Evolutionary conservation across 73 alveolate genomes (phyloP).

Genomic region (Tetrahymena malaccensis): DNA sequence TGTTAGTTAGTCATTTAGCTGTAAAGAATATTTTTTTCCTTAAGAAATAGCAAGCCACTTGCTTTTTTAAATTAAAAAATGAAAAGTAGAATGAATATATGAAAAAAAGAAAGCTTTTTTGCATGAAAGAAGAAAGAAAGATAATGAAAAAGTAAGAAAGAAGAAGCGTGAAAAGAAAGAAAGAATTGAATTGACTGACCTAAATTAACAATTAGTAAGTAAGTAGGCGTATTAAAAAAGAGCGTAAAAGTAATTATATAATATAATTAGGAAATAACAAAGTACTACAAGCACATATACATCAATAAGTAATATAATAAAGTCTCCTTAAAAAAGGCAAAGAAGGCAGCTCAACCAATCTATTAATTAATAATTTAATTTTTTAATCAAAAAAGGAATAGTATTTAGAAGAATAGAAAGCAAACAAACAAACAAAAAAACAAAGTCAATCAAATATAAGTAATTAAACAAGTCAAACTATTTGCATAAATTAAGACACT

Average conservation of each 20-base stretch:
- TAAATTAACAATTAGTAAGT: background rate
- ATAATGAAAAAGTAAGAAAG: background rate
- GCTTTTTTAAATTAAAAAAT: no score
- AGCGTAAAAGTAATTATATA: background rate
- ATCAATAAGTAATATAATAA: background rate
- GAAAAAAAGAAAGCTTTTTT: background rate
- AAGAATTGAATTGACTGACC: background rate
- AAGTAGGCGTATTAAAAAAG: background rate
- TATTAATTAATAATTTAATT: no score
- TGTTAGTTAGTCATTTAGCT: no score
- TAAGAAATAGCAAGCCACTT: no score
- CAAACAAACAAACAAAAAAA: background rate
- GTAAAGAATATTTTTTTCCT: no score
- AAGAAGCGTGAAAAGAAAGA: background rate
- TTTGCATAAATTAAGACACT: no score
- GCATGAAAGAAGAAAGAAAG: no score
- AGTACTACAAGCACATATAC: background rate
- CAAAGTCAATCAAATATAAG: background rate
- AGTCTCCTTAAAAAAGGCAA: background rate
- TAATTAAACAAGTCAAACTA: background rate
- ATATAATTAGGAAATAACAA: background rate
- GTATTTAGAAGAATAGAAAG: background rate
- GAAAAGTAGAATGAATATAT: background rate
- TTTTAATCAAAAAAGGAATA: background rate
- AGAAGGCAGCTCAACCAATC: background rate